Base-by-base conservation (phyloP, 306 rosid genomes). In the Ammopiptanthus mongolicus region DNA sequence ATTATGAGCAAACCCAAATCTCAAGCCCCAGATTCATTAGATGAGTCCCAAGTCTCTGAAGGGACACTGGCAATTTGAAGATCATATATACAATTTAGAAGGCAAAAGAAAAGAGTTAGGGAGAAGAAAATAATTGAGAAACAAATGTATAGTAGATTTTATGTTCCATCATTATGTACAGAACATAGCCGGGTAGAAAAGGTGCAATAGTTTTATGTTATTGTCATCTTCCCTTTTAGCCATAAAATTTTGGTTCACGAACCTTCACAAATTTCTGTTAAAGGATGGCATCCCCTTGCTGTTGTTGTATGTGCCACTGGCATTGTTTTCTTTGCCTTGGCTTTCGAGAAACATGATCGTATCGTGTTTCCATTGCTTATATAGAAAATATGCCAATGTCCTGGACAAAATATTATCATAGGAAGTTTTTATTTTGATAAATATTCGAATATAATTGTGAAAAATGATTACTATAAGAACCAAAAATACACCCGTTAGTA, bases 31-130 rank as follows among this genome's bases (percentile, higher is more conserved):
- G 99, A 92, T 75, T 72, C 93, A 66, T 71, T 85, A n/a, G 98
- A 96, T 39, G 99, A 96, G 56, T 78, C 85, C 77, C 88, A 81
- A 63, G 51, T 89, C 73, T 71, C 85, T 3, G 98, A 96, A 85
- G 98, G 99, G 78, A 87, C 97, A 33, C 78, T 92, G 62, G 94
- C 96, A 34, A 82, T 90, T 81, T 90, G 81, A 80, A 50, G 41
- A 78, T 72, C 51, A 34, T 50, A 18, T 19, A 67, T 39, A 44
- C 57, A 62, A 36, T 72, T 47, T 62, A 73, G 81, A 76, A 58
- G 76, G 80, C 73, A 71, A 73, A 82, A 75, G 50, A 42, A 48
- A 71, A 51, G 13, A 61, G 76, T 58, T 56, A 72, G 34, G 58
- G 21, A 74, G 62, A 81, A 36, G 28, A 60, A 66, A 68, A 37